A percentile compares a stretch with the other conserved stretches of the same genome.
phyloP scores from a whole-genome alignment of 306 rosid species.

The Castanopsis chinensis region DNA sequence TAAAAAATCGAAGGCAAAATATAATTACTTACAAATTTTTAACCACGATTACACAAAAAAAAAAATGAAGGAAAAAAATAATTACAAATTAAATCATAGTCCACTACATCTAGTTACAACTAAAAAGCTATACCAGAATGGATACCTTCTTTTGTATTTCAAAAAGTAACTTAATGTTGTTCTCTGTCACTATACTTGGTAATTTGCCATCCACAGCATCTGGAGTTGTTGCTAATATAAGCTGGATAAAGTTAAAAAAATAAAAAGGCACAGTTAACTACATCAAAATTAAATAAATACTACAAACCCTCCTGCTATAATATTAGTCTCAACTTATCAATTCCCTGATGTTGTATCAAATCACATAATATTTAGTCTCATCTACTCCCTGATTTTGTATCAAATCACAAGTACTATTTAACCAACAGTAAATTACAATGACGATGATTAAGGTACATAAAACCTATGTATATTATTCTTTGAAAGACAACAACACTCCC shows the following conservation, averaged over 20 bases:
- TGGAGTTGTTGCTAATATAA: constrained; percentile 78
- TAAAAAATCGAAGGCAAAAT: neutral
- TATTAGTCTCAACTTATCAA: neutral
- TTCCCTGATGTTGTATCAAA: neutral
- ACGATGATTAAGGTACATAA: neutral
- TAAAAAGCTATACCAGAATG: neutral
- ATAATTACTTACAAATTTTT: neutral
- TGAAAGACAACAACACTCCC: neutral
- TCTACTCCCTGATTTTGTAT: neutral
- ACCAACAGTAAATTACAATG: neutral
- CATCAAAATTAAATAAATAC: constrained; percentile 3
- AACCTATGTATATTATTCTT: neutral
- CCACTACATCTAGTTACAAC: neutral
- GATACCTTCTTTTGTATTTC: constrained; percentile 84
- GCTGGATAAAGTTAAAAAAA: constrained; percentile 39
- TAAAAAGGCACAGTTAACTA: neutral
- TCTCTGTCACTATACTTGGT: constrained; percentile 79
- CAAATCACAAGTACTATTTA: neutral
- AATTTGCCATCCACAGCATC: constrained; percentile 50
- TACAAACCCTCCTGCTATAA: neutral
- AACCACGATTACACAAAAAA: neutral
- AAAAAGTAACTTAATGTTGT: constrained; percentile 81
- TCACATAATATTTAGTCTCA: neutral
- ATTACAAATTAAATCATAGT: neutral
- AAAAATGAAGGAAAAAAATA: neutral